These are phyloP conservation scores for Fusarium sp. DNA, from an alignment of 2,329 filamentous ascomycete genomes.

Conservation along the genomic window DNA sequence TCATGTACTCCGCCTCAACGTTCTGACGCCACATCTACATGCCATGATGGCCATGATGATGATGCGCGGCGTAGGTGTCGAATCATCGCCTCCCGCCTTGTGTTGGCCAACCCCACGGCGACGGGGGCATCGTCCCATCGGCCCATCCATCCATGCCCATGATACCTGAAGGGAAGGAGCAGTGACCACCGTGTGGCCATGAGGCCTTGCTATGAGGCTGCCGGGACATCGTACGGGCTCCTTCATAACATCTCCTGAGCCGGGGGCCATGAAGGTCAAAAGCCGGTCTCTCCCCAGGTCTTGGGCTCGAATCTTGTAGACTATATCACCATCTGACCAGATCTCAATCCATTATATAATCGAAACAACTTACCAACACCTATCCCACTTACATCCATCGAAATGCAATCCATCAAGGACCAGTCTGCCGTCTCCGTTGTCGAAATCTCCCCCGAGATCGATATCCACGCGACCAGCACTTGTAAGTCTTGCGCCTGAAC, in stretches of 20 bases:
- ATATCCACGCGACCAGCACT: constrained; percentile 11
- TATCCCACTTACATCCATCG: constrained; percentile 13
- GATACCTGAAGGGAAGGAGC: constrained; percentile 32
- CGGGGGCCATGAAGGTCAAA: constrained; percentile 22
- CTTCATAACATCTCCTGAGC: constrained; percentile 36
- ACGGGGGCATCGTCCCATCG: constrained; percentile 42
- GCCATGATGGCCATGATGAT: constrained; percentile 29
- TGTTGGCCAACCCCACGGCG: constrained; percentile 44
- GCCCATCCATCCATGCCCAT: constrained; percentile 45
- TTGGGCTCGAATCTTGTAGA: background rate
- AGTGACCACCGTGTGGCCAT: constrained; percentile 45
- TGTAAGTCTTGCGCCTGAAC: constrained; percentile 18
- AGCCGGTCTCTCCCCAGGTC: constrained; percentile 14
- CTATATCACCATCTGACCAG: constrained; percentile 5
- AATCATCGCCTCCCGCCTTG: constrained; percentile 37
- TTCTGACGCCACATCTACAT: constrained; percentile 10
- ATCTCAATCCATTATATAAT: background rate
- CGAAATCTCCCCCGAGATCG: constrained; percentile 29
- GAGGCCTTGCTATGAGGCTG: constrained; percentile 40
- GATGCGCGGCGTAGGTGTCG: constrained; percentile 13
- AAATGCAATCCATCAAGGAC: constrained; percentile 41
- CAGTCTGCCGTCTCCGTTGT: constrained; percentile 30
- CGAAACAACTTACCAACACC: constrained; percentile 1
- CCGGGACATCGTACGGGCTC: constrained; percentile 32
- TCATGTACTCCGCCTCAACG: constrained; percentile 11